Evolutionary conservation across 129 eudicot genomes (phyloP).

Genomic region (Ambrosia artemisiifolia): DNA sequence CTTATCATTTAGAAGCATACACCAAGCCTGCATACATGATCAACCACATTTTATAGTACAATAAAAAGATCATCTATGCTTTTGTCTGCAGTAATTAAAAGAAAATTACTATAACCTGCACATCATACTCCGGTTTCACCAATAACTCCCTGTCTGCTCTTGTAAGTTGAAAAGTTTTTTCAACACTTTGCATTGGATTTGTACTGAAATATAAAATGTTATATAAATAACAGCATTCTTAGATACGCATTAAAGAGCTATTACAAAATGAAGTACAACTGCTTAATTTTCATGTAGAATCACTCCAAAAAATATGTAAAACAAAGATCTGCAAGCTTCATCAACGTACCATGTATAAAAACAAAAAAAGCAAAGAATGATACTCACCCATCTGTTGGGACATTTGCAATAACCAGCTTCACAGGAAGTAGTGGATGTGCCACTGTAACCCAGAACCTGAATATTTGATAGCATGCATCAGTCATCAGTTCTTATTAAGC

Average conservation of each 20-base stretch:
- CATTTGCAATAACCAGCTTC: constrained; percentile 54
- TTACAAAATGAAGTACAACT: not conserved
- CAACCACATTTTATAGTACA: constrained; percentile 18
- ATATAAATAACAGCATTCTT: not conserved
- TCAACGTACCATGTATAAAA: not conserved
- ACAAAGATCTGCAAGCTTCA: constrained; percentile 5
- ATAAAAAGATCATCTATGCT: not conserved
- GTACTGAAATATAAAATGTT: constrained; percentile 39
- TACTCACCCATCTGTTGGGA: constrained; percentile 85
- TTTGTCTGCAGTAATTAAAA: not conserved
- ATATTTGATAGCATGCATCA: constrained; percentile 5
- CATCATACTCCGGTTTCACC: constrained; percentile 72
- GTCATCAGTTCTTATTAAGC: constrained; percentile 4
- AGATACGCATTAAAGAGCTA: not conserved
- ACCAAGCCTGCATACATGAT: constrained; percentile 69
- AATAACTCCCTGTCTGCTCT: constrained; percentile 72
- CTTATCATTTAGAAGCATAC: constrained; percentile 96
- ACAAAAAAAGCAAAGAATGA: not conserved
- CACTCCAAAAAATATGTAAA: not conserved
- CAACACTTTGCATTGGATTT: constrained; percentile 70
- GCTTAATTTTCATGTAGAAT: not conserved
- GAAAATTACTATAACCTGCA: constrained; percentile 53
- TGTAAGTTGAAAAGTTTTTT: constrained; percentile 82
- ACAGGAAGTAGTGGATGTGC: constrained; percentile 65
- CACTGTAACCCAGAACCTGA: constrained; percentile 79